These are phyloP conservation scores for Phialophora verrucosa DNA, from an alignment of 2,329 filamentous ascomycete species.

Conservation along the genomic window DNA sequence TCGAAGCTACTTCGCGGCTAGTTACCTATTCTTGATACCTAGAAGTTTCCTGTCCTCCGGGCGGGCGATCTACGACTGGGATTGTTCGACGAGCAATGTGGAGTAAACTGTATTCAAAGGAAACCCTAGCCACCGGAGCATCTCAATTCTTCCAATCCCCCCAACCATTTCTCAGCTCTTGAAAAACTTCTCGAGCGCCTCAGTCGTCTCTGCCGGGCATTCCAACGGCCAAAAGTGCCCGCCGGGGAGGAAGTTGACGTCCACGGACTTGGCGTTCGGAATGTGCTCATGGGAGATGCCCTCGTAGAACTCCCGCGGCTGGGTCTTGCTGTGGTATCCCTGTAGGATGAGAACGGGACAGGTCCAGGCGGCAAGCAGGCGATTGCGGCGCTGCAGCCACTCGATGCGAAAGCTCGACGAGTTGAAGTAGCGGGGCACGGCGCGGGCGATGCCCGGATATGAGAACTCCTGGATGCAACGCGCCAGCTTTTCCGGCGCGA, in stretches of 20 bases:
- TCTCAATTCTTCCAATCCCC: not conserved
- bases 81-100: no score
- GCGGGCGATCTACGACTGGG: no score
- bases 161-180: constrained; percentile 1
- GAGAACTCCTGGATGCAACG: constrained; percentile 25
- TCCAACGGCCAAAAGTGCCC: constrained; percentile 14
- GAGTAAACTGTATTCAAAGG: no score
- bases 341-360: constrained; percentile 23
- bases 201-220: not conserved
- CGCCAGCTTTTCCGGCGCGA: constrained; percentile 8
- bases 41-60: no score
- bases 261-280: constrained; percentile 2
- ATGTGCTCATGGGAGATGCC: constrained; percentile 1
- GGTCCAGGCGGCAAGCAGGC: constrained; percentile 18
- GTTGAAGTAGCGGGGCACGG: constrained; percentile 30
- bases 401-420: constrained; percentile 26
- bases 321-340: constrained; percentile 24
- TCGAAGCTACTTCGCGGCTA: no score
- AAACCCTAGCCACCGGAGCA: no score
- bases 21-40: no score
- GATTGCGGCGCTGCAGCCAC: constrained; percentile 25
- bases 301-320: constrained; percentile 23
- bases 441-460: constrained; percentile 12
- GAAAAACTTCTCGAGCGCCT: constrained; percentile 6
- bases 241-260: constrained; percentile 3